Evolutionary conservation across 495 filamentous ascomycete species (phyloP).

Genomic region (Xanthoparmelia taractica): DNA sequence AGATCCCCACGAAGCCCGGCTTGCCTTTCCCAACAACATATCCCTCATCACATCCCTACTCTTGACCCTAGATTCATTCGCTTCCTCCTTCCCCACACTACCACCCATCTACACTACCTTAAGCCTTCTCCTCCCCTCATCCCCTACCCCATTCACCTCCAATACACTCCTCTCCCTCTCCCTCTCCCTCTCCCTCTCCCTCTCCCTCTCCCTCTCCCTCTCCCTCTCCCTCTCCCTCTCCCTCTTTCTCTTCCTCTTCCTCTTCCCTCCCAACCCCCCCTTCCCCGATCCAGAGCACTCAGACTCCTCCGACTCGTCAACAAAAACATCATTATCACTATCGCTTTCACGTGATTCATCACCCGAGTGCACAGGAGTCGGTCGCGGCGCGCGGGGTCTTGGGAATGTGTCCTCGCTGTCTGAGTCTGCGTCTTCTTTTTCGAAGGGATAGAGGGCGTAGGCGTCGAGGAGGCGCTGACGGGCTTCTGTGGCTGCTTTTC

Average conservation of each 20-base stretch:
- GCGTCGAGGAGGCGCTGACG: too few species aligned
- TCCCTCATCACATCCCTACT: background rate
- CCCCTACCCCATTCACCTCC: too few species aligned
- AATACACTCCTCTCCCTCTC: slow-evolving; percentile 10
- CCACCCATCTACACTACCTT: background rate
- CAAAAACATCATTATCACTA: background rate
- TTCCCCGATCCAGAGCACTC: background rate
- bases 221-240: background rate
- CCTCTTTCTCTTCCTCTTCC: slow-evolving; percentile 9
- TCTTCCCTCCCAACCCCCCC: background rate
- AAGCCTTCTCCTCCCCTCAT: background rate
- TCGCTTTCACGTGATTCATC: too few species aligned
- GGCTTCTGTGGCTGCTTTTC: background rate
- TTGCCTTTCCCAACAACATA: background rate
- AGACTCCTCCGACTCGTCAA: slow-evolving; percentile 1
- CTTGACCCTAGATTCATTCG: background rate
- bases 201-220: slow-evolving; percentile 10
- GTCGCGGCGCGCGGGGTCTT: background rate
- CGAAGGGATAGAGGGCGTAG: background rate
- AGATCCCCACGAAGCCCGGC: background rate
- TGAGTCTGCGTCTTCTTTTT: background rate
- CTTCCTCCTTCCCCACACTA: background rate
- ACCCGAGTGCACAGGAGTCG: background rate
- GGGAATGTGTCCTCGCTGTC: background rate
- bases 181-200: background rate